Base-by-base conservation (phyloP, 2,329 filamentous ascomycete species). In the Botrytis fragariae region DNA sequence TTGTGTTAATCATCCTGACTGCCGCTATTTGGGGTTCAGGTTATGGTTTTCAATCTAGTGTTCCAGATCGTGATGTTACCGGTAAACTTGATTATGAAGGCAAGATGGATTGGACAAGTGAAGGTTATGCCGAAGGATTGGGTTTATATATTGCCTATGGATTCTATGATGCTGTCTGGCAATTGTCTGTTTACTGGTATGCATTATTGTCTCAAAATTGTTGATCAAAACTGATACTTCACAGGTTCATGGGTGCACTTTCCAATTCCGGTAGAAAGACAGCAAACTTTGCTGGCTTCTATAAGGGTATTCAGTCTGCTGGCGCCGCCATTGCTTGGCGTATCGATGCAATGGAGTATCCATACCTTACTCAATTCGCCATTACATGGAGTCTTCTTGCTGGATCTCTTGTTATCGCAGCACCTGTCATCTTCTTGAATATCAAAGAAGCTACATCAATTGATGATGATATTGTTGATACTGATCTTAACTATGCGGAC, bases 211-310 rank as follows among this genome's bases (percentile, higher is more conserved):
- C 95, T 3, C 92, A 4, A 25, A 20, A 25, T 18, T 22, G 7
- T 64, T 70, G 8, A 18, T 68, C 32, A 18, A 71, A n/a, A 64
- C 70, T 75, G 64, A 76, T 61, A 68, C 16, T n/a, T 74, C 1
- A 20, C 74, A 91, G 90, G 90, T 94, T 92, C 85, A 97, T 98
- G 92, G 95, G 95, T 69, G 89, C 94, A 18, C 86, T 97, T 62
- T 94, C 92, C 79, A 97, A 97, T 88, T 97, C 95, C 76, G 89
- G 92, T 74, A 93, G 94, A 82, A 95, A 94, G 82, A 88, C 95
- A 44, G 94, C 94, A 84, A 97, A 97, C 85, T 91, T 95, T 79
- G 92, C 93, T 59, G 94, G 93, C 75, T 94, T 92, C 85, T 95
- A 95, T 87, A 95, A 95, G 85, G 91, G 91, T 65, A 92, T 97